Evolutionary conservation across 352 stramenopile species (phyloP).

Genomic region (Pythium monospermum): DNA sequence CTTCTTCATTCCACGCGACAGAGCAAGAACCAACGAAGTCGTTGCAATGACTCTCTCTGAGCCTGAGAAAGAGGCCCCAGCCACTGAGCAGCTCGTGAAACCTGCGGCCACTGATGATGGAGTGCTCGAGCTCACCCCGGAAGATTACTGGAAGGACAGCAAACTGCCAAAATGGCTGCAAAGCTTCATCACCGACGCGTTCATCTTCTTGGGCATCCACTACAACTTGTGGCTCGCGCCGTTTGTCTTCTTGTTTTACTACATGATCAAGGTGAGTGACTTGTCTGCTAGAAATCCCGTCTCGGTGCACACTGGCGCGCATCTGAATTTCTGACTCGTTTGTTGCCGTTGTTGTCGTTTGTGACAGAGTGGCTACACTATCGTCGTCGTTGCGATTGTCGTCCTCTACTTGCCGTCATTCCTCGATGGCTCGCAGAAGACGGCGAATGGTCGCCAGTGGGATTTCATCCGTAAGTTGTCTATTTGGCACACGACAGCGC

Average conservation of each 20-base stretch:
- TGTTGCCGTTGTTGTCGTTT: background rate
- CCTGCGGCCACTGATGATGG: background rate
- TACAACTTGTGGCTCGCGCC: slow-evolving; percentile 68
- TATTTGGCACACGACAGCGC: slow-evolving; percentile 48
- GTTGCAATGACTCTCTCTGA: slow-evolving; percentile 1
- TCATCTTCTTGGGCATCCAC: slow-evolving; percentile 65
- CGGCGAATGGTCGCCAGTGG: slow-evolving; percentile 46
- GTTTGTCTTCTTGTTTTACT: slow-evolving; percentile 54
- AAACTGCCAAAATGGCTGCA: slow-evolving; percentile 43
- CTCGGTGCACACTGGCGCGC: too few relatives aligned
- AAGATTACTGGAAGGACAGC: slow-evolving; percentile 41
- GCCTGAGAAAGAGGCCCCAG: slow-evolving; percentile 5
- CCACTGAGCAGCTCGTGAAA: background rate
- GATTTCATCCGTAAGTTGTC: slow-evolving; percentile 33
- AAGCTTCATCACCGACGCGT: slow-evolving; percentile 30
- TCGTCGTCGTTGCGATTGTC: slow-evolving; percentile 47
- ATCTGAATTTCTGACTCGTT: too few relatives aligned
- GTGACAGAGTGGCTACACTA: slow-evolving; percentile 41
- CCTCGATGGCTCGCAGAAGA: slow-evolving; percentile 48
- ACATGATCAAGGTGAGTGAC: slow-evolving; percentile 37
- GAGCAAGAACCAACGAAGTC: background rate
- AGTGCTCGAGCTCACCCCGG: slow-evolving; percentile 38
- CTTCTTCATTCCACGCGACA: background rate
- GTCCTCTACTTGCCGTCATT: slow-evolving; percentile 63
- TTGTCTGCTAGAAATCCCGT: slow-evolving; percentile 1